These are phyloP conservation scores for Arthrobotrys conoides DNA, from an alignment of 2,329 filamentous ascomycete genomes.

Conservation along the genomic window DNA sequence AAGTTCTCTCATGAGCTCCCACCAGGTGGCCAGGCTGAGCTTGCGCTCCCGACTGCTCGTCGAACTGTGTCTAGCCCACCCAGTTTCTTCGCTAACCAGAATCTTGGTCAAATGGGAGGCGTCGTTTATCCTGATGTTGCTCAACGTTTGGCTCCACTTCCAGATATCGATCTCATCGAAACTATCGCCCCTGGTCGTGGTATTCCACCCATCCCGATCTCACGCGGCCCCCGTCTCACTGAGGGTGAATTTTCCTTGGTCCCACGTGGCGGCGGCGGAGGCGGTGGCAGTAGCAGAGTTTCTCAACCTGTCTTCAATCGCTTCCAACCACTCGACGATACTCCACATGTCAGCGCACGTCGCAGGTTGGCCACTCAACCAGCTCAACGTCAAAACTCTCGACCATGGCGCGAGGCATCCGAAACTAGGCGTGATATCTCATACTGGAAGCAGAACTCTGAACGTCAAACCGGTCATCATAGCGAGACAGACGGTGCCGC, in stretches of 20 bases:
- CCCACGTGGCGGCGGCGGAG: neutral
- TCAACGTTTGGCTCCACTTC: constrained; percentile 21
- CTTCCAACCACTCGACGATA: neutral
- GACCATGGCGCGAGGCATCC: constrained; percentile 32
- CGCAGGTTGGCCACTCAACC: constrained; percentile 21
- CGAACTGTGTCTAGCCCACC: constrained; percentile 26
- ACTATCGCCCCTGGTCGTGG: neutral
- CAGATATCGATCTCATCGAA: constrained; percentile 19
- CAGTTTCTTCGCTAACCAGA: constrained; percentile 22
- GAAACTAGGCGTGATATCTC: constrained; percentile 9
- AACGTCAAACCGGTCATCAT: neutral
- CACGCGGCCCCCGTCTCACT: neutral
- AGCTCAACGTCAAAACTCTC: constrained; percentile 9
- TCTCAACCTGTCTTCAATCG: constrained; percentile 17
- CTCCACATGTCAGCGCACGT: constrained; percentile 4
- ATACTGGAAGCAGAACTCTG: constrained; percentile 23
- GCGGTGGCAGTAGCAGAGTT: neutral
- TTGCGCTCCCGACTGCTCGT: constrained; percentile 6
- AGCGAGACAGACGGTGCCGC: constrained; percentile 53
- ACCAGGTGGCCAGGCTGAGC: constrained; percentile 44
- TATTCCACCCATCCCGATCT: neutral
- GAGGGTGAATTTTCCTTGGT: constrained; percentile 17
- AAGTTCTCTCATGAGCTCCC: constrained; percentile 59
- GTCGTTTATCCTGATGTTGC: constrained; percentile 8
- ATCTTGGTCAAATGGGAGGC: constrained; percentile 4